Base-by-base conservation (phyloP, 768 basidiomycete genomes). In the Macrolepiota albuminosa region DNA sequence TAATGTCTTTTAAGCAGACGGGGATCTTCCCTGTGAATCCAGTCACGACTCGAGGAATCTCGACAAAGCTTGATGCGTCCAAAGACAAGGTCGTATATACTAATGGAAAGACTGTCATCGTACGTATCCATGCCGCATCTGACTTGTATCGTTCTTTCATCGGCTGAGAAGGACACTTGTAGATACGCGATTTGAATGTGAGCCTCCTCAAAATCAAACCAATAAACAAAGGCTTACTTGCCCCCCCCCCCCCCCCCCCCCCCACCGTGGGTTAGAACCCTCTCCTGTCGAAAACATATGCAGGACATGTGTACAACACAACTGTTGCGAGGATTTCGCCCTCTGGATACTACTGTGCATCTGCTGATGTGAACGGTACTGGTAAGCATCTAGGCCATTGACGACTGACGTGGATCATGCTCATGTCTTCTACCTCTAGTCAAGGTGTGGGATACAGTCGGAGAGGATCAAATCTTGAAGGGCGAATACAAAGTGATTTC, bases 281-380 rank as follows among this genome's bases (percentile, higher is more conserved):
- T 13, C 75, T 78, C 3, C 73, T 83, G 6, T 82, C 86, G 13
- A 78, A 78, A 13, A 78, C 86, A 26, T 94, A 95, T 69, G 78
- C 84, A 47, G 90, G 89, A 33, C 95, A 97, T 72, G 82, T 87
- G 4, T 87, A 93, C 64, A 87, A 87, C 57, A 82, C 93, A 7
- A 95, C 92, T 2, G 91, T 95, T 18, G 95, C 96, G 14, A 85
- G 92, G 40, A 84, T 97, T 66, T 94, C 94, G 2, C 95, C 95
- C 0, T 91, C 93, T 1, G 95, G 96, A 31, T 97, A 87, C 74
- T 98, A 98, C 74, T 94, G 91, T 68, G 95, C 96, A 4, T 96
- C 93, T 34, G 96, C 84, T 26, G 95, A 98, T 70, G 73, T 81
- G 4, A 77, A 78, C 34, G 95, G 95, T 43, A 91, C 84, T 57